Base-by-base conservation (phyloP, 164 flowering plant species). In the Cinnamomum chago region DNA sequence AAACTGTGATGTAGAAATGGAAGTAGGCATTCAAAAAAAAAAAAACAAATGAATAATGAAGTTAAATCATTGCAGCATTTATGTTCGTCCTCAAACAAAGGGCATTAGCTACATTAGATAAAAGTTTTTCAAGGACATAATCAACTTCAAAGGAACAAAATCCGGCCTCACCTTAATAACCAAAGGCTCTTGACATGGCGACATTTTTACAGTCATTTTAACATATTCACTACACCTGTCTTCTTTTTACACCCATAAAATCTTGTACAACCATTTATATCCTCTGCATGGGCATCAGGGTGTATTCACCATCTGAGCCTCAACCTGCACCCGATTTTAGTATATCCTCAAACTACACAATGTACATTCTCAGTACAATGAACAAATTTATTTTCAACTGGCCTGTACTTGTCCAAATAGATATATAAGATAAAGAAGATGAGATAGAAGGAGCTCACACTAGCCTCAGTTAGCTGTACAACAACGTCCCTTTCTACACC, bases 401-500 rank as follows among this genome's bases (percentile, higher is more conserved):
- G 84, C 86, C 82, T 83, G 72, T 77, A 77, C 73, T 80, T 67
- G 73, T 71, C 76, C 65, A 27, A 79, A 80, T 73, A 78, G 78
- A 85, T 77, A 80, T 83, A 80, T 65, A 72, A 72, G 66, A 76
- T 66, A 47, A 74, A 75, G 82, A 40, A 70, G 73, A 78, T 79
- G 60, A 78, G 72, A 77, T 72, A 70, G 81, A 79, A 73, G 77
- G 78, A 71, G 73, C 81, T 80, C 88, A 79, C 75, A 78, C 84
- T 84, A 83, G 83, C 85, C 85, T 85, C 88, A 77, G 93, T 92
- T 86, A 90, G 95, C 95, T 90, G 97, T 92, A 90, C 95, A 92
- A 79, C 79, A 78, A 78, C 83, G 79, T 77, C 74, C 77, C 76
- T 79, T 78, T 77, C 82, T 81, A 83, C 50, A 72, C 83, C 77